A percentile compares a stretch with the other conserved stretches of the same genome.
Conservation (phyloP, 257 asterid genomes). For the Penstemon eatonii region DNA sequence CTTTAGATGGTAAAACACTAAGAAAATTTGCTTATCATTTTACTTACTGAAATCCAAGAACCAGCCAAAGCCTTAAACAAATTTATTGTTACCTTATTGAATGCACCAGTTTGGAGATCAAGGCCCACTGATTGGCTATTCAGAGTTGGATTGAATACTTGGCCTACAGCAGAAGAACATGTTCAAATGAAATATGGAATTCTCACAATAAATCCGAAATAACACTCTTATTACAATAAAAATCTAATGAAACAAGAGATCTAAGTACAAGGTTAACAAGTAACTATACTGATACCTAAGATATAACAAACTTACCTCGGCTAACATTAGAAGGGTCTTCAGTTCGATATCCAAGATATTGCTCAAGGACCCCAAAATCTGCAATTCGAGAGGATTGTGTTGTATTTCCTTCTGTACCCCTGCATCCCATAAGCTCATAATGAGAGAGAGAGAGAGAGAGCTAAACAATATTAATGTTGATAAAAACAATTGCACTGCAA, state of each 20-base stretch:
- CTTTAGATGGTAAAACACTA: too few relatives aligned
- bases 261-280: constrained; percentile 2
- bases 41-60: too few relatives aligned
- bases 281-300: constrained; percentile 2
- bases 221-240: neutral
- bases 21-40: too few relatives aligned
- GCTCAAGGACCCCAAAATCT: constrained; percentile 84
- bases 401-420: constrained; percentile 73
- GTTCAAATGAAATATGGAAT: constrained; percentile 25
- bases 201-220: constrained; percentile 9
- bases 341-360: constrained; percentile 76
- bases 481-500: constrained; percentile 1
- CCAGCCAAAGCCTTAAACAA: too few relatives aligned
- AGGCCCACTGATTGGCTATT: constrained; percentile 47
- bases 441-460: neutral
- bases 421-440: constrained; percentile 37
- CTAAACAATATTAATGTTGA: constrained; percentile 2
- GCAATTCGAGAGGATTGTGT: constrained; percentile 56
- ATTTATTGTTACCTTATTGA: constrained; percentile 51
- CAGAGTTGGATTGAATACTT: constrained; percentile 43
- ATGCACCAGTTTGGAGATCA: constrained; percentile 49
- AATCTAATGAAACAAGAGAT: neutral
- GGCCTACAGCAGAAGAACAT: constrained; percentile 40
- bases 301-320: constrained; percentile 43
- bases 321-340: constrained; percentile 58